Base-by-base conservation (phyloP, 2,329 filamentous ascomycete species). In the Shiraia bambusicola region DNA sequence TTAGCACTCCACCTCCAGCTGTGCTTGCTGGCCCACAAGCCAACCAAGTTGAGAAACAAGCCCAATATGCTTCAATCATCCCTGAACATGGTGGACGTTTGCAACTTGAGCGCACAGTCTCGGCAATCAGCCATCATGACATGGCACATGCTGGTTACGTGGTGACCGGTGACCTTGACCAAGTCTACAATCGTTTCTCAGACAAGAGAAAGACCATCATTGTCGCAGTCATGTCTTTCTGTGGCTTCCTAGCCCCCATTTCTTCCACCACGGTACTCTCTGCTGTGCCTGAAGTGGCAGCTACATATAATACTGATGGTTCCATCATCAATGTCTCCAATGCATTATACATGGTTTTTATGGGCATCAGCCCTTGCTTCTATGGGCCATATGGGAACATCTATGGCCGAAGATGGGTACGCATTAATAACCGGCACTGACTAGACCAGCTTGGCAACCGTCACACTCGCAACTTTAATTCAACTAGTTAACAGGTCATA, bases 241-340 rank as follows among this genome's bases (percentile, higher is more conserved):
- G 86, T 68, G 82, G 84, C 17, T 88, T 92, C 50, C 72, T 92
- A 31, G 83, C 87, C 1, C 88, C 88, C 0, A 79, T 88, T 16
- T 86, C 82, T 2, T 87, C 82, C 28, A 91, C 87, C 0, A 83
- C 84, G 1, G 81, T 91, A 7, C 69, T 92, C 10, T 78, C 86
- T 1, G 87, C 86, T 2, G 80, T 86, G 1, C 86, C 87, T 1
- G 87, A 92, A 64, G 82, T 92, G 4, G 85, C 86, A 2, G 64
- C 62, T 3, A 82, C 80, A 6, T 88, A 80, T 61, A 50, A 72
- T 28, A 88, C 84, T 0, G 85, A 79, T 0, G 84, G 83, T 4
- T 79, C 78, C 8, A 77, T 89, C 42, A 82, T 91, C 62, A 87
- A 88, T 59, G 67, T 86, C 31, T 84, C 79, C 59, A 92, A 91